A percentile compares a stretch with the other conserved stretches of the same genome.
These are phyloP conservation scores for Auriscalpium vulgare DNA, from an alignment of 768 basidiomycete species.

Conservation along the genomic window DNA sequence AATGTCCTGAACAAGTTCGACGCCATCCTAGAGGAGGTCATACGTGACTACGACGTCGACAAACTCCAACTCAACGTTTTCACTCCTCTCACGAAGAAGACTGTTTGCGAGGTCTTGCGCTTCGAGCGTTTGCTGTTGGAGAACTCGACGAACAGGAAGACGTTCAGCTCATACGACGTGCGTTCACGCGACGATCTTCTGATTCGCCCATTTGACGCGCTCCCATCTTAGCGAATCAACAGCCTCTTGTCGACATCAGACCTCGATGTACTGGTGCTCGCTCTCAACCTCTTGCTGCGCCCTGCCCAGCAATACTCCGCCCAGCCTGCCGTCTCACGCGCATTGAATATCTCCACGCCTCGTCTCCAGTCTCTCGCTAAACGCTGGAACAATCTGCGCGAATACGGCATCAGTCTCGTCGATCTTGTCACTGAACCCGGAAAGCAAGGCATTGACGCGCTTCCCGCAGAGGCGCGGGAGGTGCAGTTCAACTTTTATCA, in stretches of 20 bases:
- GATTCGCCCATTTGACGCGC: neutral
- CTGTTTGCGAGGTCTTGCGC: conserved; percentile 73
- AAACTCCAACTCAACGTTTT: conserved; percentile 78
- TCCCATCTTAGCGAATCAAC: conserved; percentile 64
- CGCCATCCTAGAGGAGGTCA: conserved; percentile 71
- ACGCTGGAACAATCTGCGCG: conserved; percentile 76
- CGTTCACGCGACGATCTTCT: conserved; percentile 26
- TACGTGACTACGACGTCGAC: conserved; percentile 80
- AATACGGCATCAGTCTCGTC: conserved; percentile 68
- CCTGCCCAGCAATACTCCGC: conserved; percentile 94
- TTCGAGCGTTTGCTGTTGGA: conserved; percentile 89
- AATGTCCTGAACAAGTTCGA: conserved; percentile 96
- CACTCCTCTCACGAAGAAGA: conserved; percentile 62
- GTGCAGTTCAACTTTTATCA: conserved; percentile 79
- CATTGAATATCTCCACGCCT: conserved; percentile 72
- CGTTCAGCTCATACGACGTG: conserved; percentile 95
- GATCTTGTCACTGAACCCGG: conserved; percentile 59
- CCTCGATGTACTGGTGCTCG: conserved; percentile 76
- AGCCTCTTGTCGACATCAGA: conserved; percentile 84
- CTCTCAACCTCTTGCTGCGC: conserved; percentile 80
- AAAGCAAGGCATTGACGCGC: conserved; percentile 43
- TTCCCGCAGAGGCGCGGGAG: conserved; percentile 69
- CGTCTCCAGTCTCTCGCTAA: conserved; percentile 74
- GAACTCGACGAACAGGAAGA: conserved; percentile 96
- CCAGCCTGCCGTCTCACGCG: conserved; percentile 76